Conservation (phyloP, 2,329 filamentous ascomycete genomes). For the Claviceps quebecensis region DNA sequence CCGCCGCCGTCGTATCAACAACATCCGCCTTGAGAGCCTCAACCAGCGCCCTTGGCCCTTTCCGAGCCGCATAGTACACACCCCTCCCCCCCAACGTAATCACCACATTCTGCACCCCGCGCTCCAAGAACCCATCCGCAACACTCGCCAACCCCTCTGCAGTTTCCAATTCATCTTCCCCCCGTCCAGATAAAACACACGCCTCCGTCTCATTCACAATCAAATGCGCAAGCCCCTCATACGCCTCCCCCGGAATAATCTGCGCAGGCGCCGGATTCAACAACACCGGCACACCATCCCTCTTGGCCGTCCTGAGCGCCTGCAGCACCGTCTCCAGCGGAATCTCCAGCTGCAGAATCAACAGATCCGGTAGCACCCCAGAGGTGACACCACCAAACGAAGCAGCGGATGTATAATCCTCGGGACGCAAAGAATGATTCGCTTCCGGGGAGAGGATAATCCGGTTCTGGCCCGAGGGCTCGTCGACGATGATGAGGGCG, state of each 20-base stretch:
- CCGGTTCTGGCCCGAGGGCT: constrained; percentile 58
- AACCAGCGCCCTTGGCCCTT: constrained; percentile 32
- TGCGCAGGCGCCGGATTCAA: constrained; percentile 77
- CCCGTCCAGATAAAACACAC: constrained; percentile 48
- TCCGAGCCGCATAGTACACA: constrained; percentile 47
- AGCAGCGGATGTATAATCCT: constrained; percentile 15
- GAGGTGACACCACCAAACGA: no score
- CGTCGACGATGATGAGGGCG: constrained; percentile 64
- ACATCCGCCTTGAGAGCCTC: constrained; percentile 58
- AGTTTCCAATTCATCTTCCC: constrained; percentile 26
- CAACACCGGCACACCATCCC: constrained; percentile 45
- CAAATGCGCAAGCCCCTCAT: constrained; percentile 57
- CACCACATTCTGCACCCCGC: constrained; percentile 63
- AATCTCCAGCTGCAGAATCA: constrained; percentile 70
- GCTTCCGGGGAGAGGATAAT: constrained; percentile 63
- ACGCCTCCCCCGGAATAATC: constrained; percentile 50
- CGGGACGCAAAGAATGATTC: constrained; percentile 38
- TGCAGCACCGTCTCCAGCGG: constrained; percentile 51
- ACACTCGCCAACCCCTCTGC: constrained; percentile 31
- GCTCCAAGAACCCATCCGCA: constrained; percentile 45
- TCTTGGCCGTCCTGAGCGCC: constrained; percentile 38
- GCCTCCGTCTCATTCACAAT: constrained; percentile 89
- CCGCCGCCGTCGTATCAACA: constrained; percentile 85
- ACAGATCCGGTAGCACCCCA: constrained; percentile 36
- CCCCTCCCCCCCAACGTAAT: constrained; percentile 74